These are phyloP conservation scores for Lentinula sp. DNA, from an alignment of 768 basidiomycete genomes.

Conservation along the genomic window DNA sequence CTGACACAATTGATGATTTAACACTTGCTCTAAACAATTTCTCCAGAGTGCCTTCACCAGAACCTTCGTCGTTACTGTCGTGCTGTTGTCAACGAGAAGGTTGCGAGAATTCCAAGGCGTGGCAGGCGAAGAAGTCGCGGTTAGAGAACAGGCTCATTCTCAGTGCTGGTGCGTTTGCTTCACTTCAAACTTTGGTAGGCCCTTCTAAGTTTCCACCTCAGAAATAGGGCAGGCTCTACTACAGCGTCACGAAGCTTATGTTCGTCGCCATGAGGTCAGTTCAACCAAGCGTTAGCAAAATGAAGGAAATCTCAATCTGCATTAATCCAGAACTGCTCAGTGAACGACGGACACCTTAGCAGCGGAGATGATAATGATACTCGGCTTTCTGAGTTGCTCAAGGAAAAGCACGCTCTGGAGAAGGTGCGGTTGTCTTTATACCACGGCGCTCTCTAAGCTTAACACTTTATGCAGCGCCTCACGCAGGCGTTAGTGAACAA, in stretches of 20 bases:
- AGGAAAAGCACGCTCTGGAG: constrained; percentile 58
- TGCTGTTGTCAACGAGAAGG: constrained; percentile 67
- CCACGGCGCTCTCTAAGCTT: background rate
- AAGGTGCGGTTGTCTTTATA: constrained; percentile 34
- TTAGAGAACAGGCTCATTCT: constrained; percentile 75
- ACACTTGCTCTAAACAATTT: constrained; percentile 67
- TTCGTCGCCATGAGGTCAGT: constrained; percentile 63
- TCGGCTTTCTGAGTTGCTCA: constrained; percentile 28
- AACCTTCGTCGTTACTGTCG: constrained; percentile 40
- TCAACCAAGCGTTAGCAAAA: background rate
- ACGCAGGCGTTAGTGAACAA: constrained; percentile 75
- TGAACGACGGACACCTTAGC: constrained; percentile 14
- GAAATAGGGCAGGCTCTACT: constrained; percentile 90
- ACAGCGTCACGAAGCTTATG: constrained; percentile 81
- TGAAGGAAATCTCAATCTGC: background rate
- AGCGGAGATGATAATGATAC: constrained; percentile 22
- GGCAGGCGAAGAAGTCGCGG: constrained; percentile 59
- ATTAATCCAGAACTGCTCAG: constrained; percentile 6
- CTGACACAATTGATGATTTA: constrained; percentile 71
- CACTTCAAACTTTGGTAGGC: background rate
- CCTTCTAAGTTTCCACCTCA: constrained; percentile 19
- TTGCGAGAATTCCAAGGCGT: constrained; percentile 59
- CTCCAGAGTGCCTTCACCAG: constrained; percentile 71
- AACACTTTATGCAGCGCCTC: constrained; percentile 46
- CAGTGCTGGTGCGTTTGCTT: constrained; percentile 67